Evolutionary conservation across 225 moss, liverwort and hornwort species (phyloP).

Genomic region (Pleurozium schreberi): DNA sequence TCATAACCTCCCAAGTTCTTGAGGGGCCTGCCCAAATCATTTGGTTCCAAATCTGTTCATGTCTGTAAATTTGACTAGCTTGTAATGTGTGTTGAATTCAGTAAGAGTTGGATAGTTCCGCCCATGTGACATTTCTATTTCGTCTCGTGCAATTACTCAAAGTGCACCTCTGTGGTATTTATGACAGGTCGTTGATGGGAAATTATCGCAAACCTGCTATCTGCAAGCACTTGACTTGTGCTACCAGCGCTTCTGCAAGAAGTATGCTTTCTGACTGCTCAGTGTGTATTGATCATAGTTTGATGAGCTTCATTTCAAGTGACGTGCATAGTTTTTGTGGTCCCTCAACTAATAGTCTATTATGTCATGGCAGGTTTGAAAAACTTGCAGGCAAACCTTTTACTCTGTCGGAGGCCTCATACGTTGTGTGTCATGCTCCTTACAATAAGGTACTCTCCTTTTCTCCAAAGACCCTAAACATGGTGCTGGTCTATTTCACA

Average conservation of each 20-base stretch:
- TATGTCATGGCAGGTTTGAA: conserved; percentile 39
- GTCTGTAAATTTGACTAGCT: neutral
- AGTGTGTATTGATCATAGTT: neutral
- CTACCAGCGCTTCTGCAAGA: conserved; percentile 69
- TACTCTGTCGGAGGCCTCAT: conserved; percentile 57
- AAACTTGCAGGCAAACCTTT: conserved; percentile 64
- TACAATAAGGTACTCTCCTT: conserved; percentile 68
- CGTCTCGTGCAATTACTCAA: neutral
- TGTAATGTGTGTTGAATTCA: neutral
- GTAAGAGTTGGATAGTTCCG: neutral
- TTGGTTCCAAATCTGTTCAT: neutral
- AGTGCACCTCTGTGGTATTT: neutral
- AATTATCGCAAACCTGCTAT: conserved; percentile 77
- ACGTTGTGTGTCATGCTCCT: conserved; percentile 81
- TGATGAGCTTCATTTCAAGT: neutral
- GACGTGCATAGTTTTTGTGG: neutral
- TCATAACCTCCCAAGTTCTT: neutral
- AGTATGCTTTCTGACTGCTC: conserved; percentile 30
- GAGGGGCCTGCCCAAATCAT: neutral
- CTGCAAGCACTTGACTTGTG: conserved; percentile 85
- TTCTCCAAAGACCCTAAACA: neutral
- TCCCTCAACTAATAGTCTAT: neutral
- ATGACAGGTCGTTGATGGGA: conserved; percentile 82
- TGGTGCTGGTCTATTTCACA: neutral
- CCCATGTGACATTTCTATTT: neutral